phyloP scores from a whole-genome alignment of 2,329 filamentous ascomycete species.

The Talaromyces sp. region DNA sequence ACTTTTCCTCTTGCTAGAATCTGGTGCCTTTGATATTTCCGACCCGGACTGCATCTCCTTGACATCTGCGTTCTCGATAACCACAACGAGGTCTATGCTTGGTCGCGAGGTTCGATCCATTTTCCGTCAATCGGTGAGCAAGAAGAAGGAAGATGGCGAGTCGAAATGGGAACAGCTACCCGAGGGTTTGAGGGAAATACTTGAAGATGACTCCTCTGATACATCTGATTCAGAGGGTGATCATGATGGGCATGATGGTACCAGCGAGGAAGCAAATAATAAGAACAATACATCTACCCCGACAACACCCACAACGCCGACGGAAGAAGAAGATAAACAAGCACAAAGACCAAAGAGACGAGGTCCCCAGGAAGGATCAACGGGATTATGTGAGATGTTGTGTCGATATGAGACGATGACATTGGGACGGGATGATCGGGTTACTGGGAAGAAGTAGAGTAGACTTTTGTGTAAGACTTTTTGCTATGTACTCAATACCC shows the following conservation, averaged over 20 bases:
- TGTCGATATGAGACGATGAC: slow-evolving; percentile 36
- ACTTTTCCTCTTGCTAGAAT: slow-evolving; percentile 28
- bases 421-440: slow-evolving; percentile 29
- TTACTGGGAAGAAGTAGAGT: not conserved
- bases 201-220: slow-evolving; percentile 20
- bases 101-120: slow-evolving; percentile 33
- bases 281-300: not conserved
- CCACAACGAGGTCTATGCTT: slow-evolving; percentile 31
- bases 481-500: too few relatives aligned
- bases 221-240: not conserved
- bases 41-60: slow-evolving; percentile 33
- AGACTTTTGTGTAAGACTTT: not conserved
- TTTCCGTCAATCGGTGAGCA: slow-evolving; percentile 29
- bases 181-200: slow-evolving; percentile 31
- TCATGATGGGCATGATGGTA: not conserved
- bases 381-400: slow-evolving; percentile 33
- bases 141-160: not conserved
- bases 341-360: not conserved
- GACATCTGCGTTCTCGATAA: slow-evolving; percentile 29
- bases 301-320: slow-evolving; percentile 6
- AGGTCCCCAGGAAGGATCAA: slow-evolving; percentile 10
- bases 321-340: not conserved
- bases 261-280: slow-evolving; percentile 16
- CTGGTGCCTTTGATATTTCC: slow-evolving; percentile 26
- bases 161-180: slow-evolving; percentile 11